Conservation (phyloP, 2,329 filamentous ascomycete genomes). For the Arthrobotrys sinensis region DNA sequence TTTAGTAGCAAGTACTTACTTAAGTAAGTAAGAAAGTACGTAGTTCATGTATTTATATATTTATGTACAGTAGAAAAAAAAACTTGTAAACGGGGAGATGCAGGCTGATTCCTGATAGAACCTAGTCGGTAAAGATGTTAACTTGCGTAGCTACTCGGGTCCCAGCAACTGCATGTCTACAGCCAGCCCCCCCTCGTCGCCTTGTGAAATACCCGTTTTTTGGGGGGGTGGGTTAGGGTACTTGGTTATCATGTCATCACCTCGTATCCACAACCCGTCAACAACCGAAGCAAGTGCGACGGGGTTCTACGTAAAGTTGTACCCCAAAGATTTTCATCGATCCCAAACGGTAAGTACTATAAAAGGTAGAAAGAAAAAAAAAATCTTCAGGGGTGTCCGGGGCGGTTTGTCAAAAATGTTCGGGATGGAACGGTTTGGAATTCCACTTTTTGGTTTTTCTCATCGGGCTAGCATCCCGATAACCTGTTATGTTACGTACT, state of each 20-base stretch:
- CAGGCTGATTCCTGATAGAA: slow-evolving; percentile 1
- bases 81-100: slow-evolving; percentile 9
- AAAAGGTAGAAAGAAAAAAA: no score
- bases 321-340: no score
- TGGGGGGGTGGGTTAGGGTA: background rate
- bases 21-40: no score
- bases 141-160: background rate
- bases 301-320: background rate
- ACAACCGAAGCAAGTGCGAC: slow-evolving; percentile 12
- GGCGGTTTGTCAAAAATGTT: background rate
- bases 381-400: no score
- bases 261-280: slow-evolving; percentile 28
- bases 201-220: no score
- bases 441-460: background rate
- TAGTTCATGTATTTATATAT: no score
- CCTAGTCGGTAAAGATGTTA: background rate
- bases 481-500: background rate
- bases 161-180: background rate
- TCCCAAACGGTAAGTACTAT: no score
- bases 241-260: background rate
- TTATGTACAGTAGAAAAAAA: background rate
- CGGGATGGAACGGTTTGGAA: slow-evolving; percentile 5
- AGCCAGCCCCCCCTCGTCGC: no score
- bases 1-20: no score
- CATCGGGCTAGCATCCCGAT: slow-evolving; percentile 20